phyloP scores from a whole-genome alignment of 2,329 filamentous ascomycete species.

The Colletotrichum caudatum region DNA sequence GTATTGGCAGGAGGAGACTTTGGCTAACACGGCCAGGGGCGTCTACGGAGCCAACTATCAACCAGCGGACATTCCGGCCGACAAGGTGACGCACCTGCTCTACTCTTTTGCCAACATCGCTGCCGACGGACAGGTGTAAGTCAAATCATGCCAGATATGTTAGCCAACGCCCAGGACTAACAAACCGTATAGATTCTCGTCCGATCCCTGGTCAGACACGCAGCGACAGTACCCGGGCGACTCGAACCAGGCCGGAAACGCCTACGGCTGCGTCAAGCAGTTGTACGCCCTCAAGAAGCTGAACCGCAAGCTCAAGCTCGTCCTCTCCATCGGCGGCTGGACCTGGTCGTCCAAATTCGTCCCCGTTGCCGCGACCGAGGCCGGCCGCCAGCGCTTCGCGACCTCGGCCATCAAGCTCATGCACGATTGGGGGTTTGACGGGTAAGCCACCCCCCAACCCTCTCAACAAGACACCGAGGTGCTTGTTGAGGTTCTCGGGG shows the following conservation, averaged over 20 bases:
- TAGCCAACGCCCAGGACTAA: constrained; percentile 18
- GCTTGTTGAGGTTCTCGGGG: too few relatives aligned
- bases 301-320: constrained; percentile 80
- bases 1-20: not conserved
- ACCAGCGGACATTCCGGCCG: constrained; percentile 75
- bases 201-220: constrained; percentile 71
- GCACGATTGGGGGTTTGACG: constrained; percentile 73
- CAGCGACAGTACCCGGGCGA: constrained; percentile 78
- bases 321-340: constrained; percentile 88
- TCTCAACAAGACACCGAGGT: not conserved
- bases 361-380: constrained; percentile 69
- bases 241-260: constrained; percentile 70
- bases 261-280: constrained; percentile 83
- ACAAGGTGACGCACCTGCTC: constrained; percentile 79
- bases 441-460: not conserved
- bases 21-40: constrained; percentile 49
- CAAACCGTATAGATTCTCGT: constrained; percentile 59
- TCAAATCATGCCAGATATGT: constrained; percentile 19
- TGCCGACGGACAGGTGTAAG: constrained; percentile 61
- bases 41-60: constrained; percentile 63
- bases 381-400: constrained; percentile 75
- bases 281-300: constrained; percentile 80
- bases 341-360: constrained; percentile 79
- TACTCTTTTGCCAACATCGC: constrained; percentile 67
- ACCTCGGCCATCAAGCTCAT: constrained; percentile 75